Evolutionary conservation across 768 basidiomycete species (phyloP).

Genomic region (Inosperma sp.): DNA sequence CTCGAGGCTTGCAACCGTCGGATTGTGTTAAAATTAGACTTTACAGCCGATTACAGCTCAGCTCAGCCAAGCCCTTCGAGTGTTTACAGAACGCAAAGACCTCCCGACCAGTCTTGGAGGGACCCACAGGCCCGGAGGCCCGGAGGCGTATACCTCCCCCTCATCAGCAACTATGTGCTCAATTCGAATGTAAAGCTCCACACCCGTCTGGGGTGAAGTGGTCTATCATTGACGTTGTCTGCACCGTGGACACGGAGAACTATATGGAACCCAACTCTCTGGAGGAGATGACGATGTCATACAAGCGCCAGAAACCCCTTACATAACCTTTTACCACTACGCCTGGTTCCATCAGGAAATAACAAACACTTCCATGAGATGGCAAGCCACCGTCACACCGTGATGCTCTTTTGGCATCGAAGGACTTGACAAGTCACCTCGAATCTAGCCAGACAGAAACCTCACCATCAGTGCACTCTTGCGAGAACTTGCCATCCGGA

Average conservation of each 20-base stretch:
- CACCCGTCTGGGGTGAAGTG: constrained; percentile 19
- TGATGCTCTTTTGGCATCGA: constrained; percentile 23
- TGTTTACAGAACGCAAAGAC: no score
- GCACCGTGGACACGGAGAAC: constrained; percentile 22
- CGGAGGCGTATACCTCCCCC: constrained; percentile 21
- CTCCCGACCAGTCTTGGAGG: constrained; percentile 20
- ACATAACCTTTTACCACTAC: constrained; percentile 26
- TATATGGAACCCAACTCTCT: constrained; percentile 26
- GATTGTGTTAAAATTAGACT: no score
- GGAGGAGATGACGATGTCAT: constrained; percentile 22
- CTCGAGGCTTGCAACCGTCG: no score
- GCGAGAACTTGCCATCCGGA: neutral
- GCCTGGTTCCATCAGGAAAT: constrained; percentile 18
- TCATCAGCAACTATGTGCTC: constrained; percentile 21
- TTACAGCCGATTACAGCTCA: no score
- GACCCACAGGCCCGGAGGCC: constrained; percentile 22
- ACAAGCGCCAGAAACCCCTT: constrained; percentile 22
- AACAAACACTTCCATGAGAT: constrained; percentile 18
- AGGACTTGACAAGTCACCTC: constrained; percentile 14
- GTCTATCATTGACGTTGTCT: constrained; percentile 27
- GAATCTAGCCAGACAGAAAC: constrained; percentile 17
- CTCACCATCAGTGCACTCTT: constrained; percentile 7
- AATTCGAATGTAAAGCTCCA: constrained; percentile 8
- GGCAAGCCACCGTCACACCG: constrained; percentile 17
- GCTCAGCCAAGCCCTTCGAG: no score